Evolutionary conservation across 2,329 filamentous ascomycete species (phyloP), one percentile per base, ranked within the genome.

Genomic region (Colletotrichum sp.): DNA sequence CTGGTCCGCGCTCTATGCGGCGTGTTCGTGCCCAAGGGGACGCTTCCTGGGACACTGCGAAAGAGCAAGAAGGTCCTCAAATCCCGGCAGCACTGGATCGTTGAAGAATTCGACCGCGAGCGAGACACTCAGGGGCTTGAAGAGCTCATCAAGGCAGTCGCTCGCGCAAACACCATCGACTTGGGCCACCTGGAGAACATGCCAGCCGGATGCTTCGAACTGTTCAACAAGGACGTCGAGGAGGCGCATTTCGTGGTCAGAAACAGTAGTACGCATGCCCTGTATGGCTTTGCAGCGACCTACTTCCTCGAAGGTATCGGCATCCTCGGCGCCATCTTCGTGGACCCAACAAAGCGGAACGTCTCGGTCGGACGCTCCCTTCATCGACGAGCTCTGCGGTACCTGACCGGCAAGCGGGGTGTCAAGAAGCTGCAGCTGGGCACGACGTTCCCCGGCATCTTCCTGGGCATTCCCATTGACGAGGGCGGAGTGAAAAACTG

Each of bases 21-120:
- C 12, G 95, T 98, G 76, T 89, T 90, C 70, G 84, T 86, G 12
- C 91, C 92, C 0, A 87, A 87, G 34, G 92, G 91, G 1, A 92
- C 90, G 1, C 87, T 93, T 70, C 92, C 92, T 0, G 92, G 96
- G 2, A 96, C 95, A 0, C 90, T 98, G 78, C 93, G 95, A 73
- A 96, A 96, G 84, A 98, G 93, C 82, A 95, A 96, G 81, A 98
- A 97, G 83, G 90, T 95, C 0, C 92, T 95, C 75, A 96, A 98
- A 80, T 96, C 95, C n/a, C 92, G 95, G 76, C 96, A 98, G 81
- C 95, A 98, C 80, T 99, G 96, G 96, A 91, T 99, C 2, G 96
- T 98, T 0, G 96, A 98, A 81, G 92, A 91, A 62, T 99, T 96
- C 86, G 94, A 96, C 80, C 92, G 93, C 75, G 92, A 95, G 52